Conservation (phyloP, 805 yeast genomes). For the Sugiyamaella chiloensis region DNA sequence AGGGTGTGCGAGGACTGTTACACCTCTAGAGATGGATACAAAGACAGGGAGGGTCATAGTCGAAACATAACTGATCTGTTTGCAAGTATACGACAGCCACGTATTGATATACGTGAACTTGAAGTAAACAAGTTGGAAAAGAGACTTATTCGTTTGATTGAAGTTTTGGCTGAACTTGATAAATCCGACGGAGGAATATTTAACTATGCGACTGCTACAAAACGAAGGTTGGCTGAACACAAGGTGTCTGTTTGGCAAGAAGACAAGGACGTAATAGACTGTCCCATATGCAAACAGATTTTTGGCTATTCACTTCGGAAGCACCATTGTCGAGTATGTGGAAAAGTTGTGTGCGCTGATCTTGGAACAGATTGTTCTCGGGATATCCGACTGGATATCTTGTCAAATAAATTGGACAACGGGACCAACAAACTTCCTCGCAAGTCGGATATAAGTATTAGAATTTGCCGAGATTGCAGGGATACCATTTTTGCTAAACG, state of each 20-base stretch:
- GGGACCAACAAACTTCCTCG: conserved; percentile 17
- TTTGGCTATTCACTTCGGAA: conserved; percentile 63
- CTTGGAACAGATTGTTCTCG: conserved; percentile 63
- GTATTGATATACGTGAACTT: conserved; percentile 49
- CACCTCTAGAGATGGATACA: conserved; percentile 50
- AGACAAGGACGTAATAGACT: conserved; percentile 45
- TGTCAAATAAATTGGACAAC: conserved; percentile 30
- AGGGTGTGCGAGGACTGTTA: conserved; percentile 68
- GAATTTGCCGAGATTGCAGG: conserved; percentile 73
- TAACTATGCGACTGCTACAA: conserved; percentile 27
- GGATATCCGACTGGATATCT: conserved; percentile 52
- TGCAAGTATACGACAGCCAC: conserved; percentile 38
- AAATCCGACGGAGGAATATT: conserved; percentile 27
- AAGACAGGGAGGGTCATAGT: conserved; percentile 40
- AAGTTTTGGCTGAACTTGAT: conserved; percentile 18
- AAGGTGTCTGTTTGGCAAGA: conserved; percentile 64
- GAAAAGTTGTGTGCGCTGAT: conserved; percentile 75
- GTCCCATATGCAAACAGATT: conserved; percentile 58
- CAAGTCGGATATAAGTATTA: conserved; percentile 33
- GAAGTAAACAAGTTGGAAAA: conserved; percentile 58
- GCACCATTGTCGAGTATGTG: conserved; percentile 93
- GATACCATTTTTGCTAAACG: conserved; percentile 54
- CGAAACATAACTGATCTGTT: conserved; percentile 49
- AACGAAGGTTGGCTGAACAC: conserved; percentile 42
- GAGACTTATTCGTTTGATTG: conserved; percentile 41